Evolutionary conservation across 75 land plant genomes (phyloP), one percentile per base, ranked within the genome.

Genomic region (Pinus taeda): DNA sequence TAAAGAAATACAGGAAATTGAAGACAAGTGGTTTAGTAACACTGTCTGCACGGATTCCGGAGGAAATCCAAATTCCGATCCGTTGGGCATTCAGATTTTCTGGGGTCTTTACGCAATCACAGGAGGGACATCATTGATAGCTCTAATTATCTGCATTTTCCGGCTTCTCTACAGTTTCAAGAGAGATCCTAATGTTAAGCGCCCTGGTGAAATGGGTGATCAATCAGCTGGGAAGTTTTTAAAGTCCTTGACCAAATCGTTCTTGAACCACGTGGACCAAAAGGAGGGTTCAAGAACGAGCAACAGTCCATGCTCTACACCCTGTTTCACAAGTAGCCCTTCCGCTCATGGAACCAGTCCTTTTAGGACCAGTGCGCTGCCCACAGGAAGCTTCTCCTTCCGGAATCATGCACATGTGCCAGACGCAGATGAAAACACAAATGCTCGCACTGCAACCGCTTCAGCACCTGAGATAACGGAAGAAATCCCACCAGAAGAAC

Each of bases 51-150:
- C 73, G 4, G 21, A 57, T n/a, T n/a, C 53, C 29, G 83, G 37
- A 29, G 39, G 4, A 59, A 78, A 12, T 57, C 58, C 18, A 12
- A 39, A 13, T 14, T 86, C 58, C 71, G 79, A 26, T 57, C 78
- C 9, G 4, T 74, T 90, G 20, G 58, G 69, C 59, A 69, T 84
- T 26, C 24, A 57, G 17, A 88, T 85, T 78, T 92, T 92, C 76
- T 85, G 86, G 88, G 94, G 85, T 33, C 85, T 92, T n/a, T 92
- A 85, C 57, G 58, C 83, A 2, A 77, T 92, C 26, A 85, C 88
- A 15, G 88, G 84, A 18, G 59, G 24, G n/a, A 82, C 81, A 12
- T 89, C 94, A 2, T 24, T 79, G 3, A 6, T 83, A 2, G 76
- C 83, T 57, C 74, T 83, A 60, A 6, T 87, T n/a, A 11, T 82